Evolutionary conservation across 352 stramenopile genomes (phyloP), one percentile per base, ranked within the genome.

Genomic region (Globisporangium perplexum): DNA sequence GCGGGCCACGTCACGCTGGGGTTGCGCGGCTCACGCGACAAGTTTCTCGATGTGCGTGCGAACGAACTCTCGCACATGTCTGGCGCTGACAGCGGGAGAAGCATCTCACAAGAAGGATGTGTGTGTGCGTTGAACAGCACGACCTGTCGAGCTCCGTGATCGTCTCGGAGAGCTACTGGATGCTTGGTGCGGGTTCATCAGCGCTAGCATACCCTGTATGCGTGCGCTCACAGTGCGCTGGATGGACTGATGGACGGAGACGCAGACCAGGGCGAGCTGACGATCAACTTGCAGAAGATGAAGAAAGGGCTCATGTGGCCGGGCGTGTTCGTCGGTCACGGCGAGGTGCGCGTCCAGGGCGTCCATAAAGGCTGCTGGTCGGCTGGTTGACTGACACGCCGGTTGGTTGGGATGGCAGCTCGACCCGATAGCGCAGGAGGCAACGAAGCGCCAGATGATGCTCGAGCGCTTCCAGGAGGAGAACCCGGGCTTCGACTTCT

Each of bases 401-500:
- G 8, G 7, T 20, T 12, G 3, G 33, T 39, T 18, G 33, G 14
- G 3, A 6, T 36, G 31, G 7, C 39, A 93, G 79, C 55, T 98
- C 53, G 89, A 98, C 71, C 88, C 88, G 24, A 59, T 97, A 26
- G 87, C 89, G 35, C 83, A 96, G 43, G 82, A 98, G 68, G 83
- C 96, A 59, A 93, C 97, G 18, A 93, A 98, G 68, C 91, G 98
- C 63, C 86, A 98, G 66, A 81, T 99, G 61, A 98, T 99, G 91
- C 72, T 98, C 24, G 96, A 99, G 73, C 75, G 96, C 30, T 99
- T 99, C 72, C 93, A 99, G 68, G 93, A 98, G 65, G 96, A 99
- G 69, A 96, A 99, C 71, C 95, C 96, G n/a, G 96, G 96, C 26
- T 98, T 99, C 63, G 96, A 99, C 58, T 99, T 99, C 79, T 97